Base-by-base conservation (phyloP, 768 basidiomycete genomes). In the Podaxis sp. region DNA sequence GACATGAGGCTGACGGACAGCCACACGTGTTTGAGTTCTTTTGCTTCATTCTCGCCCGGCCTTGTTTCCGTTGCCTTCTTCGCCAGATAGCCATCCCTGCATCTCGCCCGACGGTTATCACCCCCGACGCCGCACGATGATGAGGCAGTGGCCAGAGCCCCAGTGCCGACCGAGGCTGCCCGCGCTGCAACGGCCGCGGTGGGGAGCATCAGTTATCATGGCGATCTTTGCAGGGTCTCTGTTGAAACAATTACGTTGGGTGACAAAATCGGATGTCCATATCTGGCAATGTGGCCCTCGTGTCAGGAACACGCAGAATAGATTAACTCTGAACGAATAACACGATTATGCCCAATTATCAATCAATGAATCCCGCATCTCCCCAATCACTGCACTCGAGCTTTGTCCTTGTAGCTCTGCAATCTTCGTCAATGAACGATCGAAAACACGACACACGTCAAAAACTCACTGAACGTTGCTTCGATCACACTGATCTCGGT, bases 401-500 rank as follows among this genome's bases (percentile, higher is more conserved):
- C 87, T 86, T 69, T 92, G 90, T 49, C 93, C 94, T 82, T 92
- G 91, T 46, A 96, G 82, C 75, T 94, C 92, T 93, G 71, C 12
- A 0, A n/a, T 55, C 5, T 57, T 12, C 6, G 36, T 37, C 62
- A 64, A 38, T 27, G 57, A n/a, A 47, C 29, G 55, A 58, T 40
- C 15, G 22, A 41, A 36, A 47, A 15, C 29, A 61, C 53, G 41
- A 40, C 43, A 55, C 40, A 37, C 8, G 46, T 9, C 13, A 13
- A 63, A 50, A 24, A 86, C 94, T 69, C 70, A 96, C 95, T 95
- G 82, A 99, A 99, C 55, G 94, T 83, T 27, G 96, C 95, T 74
- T 99, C 97, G 69, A 98, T 97, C 41, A 99, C 96, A 69, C 90
- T 93, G 74, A 98, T 94, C 76, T 99, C 97, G 57, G 96, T 98